phyloP scores from a whole-genome alignment of 257 asterid species.

The Nicotiana sylvestris region DNA sequence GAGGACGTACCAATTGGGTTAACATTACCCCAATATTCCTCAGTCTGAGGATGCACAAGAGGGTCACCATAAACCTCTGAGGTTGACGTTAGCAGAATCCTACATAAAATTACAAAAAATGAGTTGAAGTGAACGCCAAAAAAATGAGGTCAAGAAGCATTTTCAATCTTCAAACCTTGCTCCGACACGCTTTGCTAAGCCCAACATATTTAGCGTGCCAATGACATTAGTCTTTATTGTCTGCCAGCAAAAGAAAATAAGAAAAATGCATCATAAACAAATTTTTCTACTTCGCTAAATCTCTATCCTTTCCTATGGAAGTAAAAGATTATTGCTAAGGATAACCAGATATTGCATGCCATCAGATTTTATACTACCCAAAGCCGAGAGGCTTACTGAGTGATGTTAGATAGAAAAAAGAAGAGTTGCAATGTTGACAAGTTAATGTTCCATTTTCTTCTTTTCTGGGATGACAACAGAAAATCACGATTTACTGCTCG shows the following conservation, averaged over 20 bases:
- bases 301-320: neutral
- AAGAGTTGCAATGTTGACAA: neutral
- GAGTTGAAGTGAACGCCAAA: neutral
- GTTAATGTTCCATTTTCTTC: neutral
- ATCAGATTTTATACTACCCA: neutral
- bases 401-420: neutral
- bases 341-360: neutral
- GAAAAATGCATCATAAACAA: neutral
- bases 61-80: constrained; percentile 98
- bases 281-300: neutral
- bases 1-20: constrained; percentile 77
- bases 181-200: constrained; percentile 95
- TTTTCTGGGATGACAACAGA: neutral
- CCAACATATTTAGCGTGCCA: constrained; percentile 92
- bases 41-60: constrained; percentile 86
- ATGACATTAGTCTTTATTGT: constrained; percentile 95
- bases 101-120: constrained; percentile 7
- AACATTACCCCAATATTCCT: constrained; percentile 94
- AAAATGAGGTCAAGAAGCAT: neutral
- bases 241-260: constrained; percentile 25
- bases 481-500: neutral
- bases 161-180: constrained; percentile 51
- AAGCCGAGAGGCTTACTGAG: neutral
- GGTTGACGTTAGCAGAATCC: constrained; percentile 91
- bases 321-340: neutral